These are phyloP conservation scores for Hyaloscypha hepaticicola DNA, from an alignment of 495 filamentous ascomycete species.

Conservation along the genomic window DNA sequence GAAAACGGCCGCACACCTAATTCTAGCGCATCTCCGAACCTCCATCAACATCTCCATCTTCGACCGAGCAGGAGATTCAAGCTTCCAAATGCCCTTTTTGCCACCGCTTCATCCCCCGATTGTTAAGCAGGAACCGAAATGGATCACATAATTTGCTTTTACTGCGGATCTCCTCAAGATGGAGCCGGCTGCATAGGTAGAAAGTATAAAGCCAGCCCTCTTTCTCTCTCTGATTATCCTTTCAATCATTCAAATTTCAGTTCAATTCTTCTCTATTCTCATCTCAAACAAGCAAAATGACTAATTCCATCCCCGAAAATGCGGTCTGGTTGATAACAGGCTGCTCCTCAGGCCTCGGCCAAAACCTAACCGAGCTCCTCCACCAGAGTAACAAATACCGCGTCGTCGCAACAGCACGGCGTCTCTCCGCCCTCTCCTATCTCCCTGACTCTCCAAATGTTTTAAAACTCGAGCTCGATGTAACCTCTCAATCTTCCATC, in stretches of 20 bases:
- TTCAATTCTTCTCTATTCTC: background rate
- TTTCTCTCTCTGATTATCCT: background rate
- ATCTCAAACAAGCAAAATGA: background rate
- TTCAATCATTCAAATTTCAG: background rate
- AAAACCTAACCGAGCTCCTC: background rate
- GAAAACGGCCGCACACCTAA: background rate
- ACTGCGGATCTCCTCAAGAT: too few species aligned
- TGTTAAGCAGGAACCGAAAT: too few species aligned
- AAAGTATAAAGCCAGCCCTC: background rate
- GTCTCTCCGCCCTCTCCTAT: background rate
- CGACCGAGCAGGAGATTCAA: background rate
- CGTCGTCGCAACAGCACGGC: background rate
- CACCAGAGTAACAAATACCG: background rate
- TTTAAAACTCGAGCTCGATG: slow-evolving; percentile 42
- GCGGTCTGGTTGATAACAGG: slow-evolving; percentile 1
- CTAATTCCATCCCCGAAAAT: background rate
- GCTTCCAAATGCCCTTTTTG: background rate
- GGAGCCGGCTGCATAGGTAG: background rate
- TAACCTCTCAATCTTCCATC: slow-evolving; percentile 46
- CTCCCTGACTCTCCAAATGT: background rate
- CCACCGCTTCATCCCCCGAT: background rate
- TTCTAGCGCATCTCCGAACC: background rate
- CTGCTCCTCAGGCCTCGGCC: slow-evolving; percentile 1
- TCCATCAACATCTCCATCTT: background rate
- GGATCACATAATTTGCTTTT: too few species aligned